phyloP scores from a whole-genome alignment of 139 green algal species.

The Chlorella vulgaris region DNA sequence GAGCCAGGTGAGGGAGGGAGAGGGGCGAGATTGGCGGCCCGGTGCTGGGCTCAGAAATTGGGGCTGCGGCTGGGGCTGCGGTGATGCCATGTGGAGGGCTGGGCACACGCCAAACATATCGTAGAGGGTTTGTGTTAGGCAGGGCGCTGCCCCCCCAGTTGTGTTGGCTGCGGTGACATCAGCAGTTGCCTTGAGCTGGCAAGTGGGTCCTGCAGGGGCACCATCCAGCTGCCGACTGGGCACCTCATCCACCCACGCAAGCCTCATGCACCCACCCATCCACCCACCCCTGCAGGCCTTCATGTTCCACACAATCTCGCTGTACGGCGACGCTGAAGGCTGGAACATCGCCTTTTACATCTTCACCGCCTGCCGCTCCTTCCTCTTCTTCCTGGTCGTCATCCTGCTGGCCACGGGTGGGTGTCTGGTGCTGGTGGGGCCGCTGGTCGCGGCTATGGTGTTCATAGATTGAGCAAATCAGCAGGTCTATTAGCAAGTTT shows the following conservation, averaged over 20 bases:
- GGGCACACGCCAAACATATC: too few species aligned
- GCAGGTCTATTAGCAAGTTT: too few species aligned
- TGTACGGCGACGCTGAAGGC: slow-evolving; percentile 78
- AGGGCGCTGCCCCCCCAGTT: too few species aligned
- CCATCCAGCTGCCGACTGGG: too few species aligned
- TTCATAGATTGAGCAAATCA: neutral
- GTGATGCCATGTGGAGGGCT: too few species aligned
- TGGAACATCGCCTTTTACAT: slow-evolving; percentile 99
- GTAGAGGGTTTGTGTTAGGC: too few species aligned
- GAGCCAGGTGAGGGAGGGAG: slow-evolving; percentile 47
- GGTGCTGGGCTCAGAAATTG: neutral
- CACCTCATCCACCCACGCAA: neutral
- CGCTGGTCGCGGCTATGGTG: neutral
- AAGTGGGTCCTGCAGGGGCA: too few species aligned
- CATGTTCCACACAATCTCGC: slow-evolving; percentile 84
- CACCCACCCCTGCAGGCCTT: slow-evolving; percentile 42
- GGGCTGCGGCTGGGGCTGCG: too few species aligned
- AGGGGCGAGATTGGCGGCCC: neutral
- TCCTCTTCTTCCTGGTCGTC: slow-evolving; percentile 94
- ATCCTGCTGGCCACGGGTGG: slow-evolving; percentile 90
- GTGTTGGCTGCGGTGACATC: too few species aligned
- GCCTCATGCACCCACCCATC: neutral
- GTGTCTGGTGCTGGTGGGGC: neutral
- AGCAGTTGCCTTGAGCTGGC: too few species aligned
- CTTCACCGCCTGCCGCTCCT: slow-evolving; percentile 88